A percentile compares a stretch with the other conserved stretches of the same genome.
Evolutionary conservation across 495 filamentous ascomycete genomes (phyloP).

Genomic region (Oleoguttula mirabilis): DNA sequence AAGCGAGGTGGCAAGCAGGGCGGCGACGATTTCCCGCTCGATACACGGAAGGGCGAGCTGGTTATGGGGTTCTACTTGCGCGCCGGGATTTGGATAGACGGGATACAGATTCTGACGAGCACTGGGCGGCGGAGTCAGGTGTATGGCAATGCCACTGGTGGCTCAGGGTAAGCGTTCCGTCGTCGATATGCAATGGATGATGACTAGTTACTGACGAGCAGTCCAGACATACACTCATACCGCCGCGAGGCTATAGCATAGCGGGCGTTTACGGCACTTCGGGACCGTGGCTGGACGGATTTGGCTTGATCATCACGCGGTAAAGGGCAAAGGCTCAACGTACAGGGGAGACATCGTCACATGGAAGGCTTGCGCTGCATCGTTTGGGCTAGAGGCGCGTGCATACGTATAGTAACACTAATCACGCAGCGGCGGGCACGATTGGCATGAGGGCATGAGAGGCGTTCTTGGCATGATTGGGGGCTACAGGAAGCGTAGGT

Average conservation of each 20-base stretch:
- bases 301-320: constrained; percentile 72
- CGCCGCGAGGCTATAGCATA: constrained; percentile 79
- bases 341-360: too few relatives aligned
- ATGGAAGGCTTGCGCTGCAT: neutral
- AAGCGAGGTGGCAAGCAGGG: constrained; percentile 64
- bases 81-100: constrained; percentile 77
- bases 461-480: too few relatives aligned
- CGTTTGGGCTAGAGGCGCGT: too few relatives aligned
- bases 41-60: constrained; percentile 74
- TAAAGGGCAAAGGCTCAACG: too few relatives aligned
- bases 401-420: too few relatives aligned
- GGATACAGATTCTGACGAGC: constrained; percentile 81
- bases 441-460: too few relatives aligned
- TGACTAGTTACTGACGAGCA: neutral
- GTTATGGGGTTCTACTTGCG: constrained; percentile 78
- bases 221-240: constrained; percentile 71
- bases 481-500: too few relatives aligned
- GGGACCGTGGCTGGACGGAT: constrained; percentile 74
- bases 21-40: constrained; percentile 67
- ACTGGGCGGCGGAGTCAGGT: constrained; percentile 71
- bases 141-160: constrained; percentile 72
- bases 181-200: constrained; percentile 16
- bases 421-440: too few relatives aligned
- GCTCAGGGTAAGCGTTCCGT: constrained; percentile 55
- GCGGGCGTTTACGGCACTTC: constrained; percentile 77